Conservation (phyloP, 805 yeast species). For the Suhomyces kilbournensis region DNA sequence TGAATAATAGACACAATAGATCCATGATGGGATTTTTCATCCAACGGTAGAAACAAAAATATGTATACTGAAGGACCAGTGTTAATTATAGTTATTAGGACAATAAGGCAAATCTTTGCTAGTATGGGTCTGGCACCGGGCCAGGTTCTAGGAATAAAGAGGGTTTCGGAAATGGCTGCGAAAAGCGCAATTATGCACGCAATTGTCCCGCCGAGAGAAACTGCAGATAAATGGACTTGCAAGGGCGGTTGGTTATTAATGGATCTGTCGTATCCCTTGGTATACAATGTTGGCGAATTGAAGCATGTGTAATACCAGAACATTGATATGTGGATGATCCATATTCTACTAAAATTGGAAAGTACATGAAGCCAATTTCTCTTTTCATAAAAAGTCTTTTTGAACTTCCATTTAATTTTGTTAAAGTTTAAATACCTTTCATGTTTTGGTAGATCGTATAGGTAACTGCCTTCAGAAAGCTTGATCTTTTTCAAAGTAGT, state of each 20-base stretch:
- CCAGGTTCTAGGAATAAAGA: constrained; percentile 25
- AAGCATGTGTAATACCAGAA: constrained; percentile 54
- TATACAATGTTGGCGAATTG: constrained; percentile 50
- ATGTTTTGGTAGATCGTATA: constrained; percentile 26
- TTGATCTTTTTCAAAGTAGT: constrained; percentile 31
- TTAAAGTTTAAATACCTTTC: constrained; percentile 31
- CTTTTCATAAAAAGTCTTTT: constrained; percentile 46
- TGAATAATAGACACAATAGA: constrained; percentile 22
- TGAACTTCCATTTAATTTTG: constrained; percentile 42
- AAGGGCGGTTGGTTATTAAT: constrained; percentile 44
- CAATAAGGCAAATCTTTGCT: constrained; percentile 13
- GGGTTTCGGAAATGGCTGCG: constrained; percentile 23
- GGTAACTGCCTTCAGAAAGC: constrained; percentile 28
- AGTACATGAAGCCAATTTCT: constrained; percentile 51
- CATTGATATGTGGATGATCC: constrained; percentile 50
- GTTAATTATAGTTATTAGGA: constrained; percentile 19
- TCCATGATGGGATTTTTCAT: constrained; percentile 22
- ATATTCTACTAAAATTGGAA: constrained; percentile 49
- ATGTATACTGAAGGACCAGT: constrained; percentile 29
- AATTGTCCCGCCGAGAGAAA: constrained; percentile 46
- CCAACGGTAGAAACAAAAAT: constrained; percentile 22
- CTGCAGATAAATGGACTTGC: constrained; percentile 43
- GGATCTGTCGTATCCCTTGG: constrained; percentile 38
- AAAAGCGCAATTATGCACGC: constrained; percentile 29
- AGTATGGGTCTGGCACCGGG: constrained; percentile 18